Evolutionary conservation across 139 green algal species (phyloP).

Genomic region (Nannochloris sp.): DNA sequence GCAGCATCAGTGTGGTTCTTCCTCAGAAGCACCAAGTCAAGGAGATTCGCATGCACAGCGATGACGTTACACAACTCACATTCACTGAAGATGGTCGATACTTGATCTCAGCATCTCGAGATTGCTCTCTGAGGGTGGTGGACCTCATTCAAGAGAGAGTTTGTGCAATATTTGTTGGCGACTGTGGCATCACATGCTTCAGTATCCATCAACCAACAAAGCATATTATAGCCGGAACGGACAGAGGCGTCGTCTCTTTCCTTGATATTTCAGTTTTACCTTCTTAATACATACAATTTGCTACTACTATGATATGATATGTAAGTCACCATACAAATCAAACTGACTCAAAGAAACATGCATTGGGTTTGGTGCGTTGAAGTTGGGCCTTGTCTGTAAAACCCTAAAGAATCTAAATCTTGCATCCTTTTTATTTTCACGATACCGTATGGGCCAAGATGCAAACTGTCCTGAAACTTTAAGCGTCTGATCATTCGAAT

Average conservation of each 20-base stretch:
- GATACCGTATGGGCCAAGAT: slow-evolving; percentile 65
- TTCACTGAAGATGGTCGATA: slow-evolving; percentile 33
- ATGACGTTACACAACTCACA: slow-evolving; percentile 18
- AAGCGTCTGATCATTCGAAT: slow-evolving; percentile 55
- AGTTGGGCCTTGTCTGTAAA: slow-evolving; percentile 41
- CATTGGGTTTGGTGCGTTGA: slow-evolving; percentile 16
- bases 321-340: slow-evolving; percentile 76
- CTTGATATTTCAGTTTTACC: slow-evolving; percentile 27
- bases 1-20: slow-evolving; percentile 18
- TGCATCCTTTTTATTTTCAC: slow-evolving; percentile 31
- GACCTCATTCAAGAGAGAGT: slow-evolving; percentile 10
- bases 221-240: slow-evolving; percentile 45
- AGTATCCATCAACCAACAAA: slow-evolving; percentile 20
- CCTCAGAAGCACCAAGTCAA: too few species aligned
- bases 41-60: background rate
- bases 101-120: slow-evolving; percentile 30
- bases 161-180: slow-evolving; percentile 48
- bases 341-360: slow-evolving; percentile 57
- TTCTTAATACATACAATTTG: background rate
- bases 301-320: background rate
- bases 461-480: slow-evolving; percentile 58
- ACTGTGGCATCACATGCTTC: slow-evolving; percentile 41
- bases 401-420: slow-evolving; percentile 63
- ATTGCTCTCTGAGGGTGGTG: slow-evolving; percentile 47
- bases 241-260: slow-evolving; percentile 57